These are phyloP conservation scores for Syzygium grande DNA, from an alignment of 345 rosid species.

Conservation along the genomic window DNA sequence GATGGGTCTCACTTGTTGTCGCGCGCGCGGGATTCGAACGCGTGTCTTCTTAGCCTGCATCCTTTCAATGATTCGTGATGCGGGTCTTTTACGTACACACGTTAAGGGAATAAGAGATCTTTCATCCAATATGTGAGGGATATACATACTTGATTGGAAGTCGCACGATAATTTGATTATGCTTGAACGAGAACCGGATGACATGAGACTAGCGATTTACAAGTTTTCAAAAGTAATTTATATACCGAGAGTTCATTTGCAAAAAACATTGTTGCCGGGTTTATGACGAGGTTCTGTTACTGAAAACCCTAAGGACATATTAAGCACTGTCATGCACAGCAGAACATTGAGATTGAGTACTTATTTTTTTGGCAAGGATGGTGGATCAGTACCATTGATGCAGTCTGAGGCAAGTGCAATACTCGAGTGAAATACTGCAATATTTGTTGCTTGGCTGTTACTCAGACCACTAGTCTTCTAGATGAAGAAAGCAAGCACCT, in stretches of 20 bases:
- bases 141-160: neutral
- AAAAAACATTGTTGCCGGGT: fast-evolving
- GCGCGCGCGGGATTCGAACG: neutral
- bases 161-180: fast-evolving
- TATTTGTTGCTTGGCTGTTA: neutral
- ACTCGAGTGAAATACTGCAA: neutral
- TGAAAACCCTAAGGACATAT: neutral
- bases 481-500: neutral
- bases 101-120: too few species aligned
- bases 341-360: neutral
- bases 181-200: fast-evolving
- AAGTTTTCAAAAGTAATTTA: neutral
- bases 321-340: neutral
- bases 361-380: neutral
- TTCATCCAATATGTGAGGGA: neutral
- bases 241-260: neutral
- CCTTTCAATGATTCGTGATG: neutral
- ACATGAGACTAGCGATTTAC: neutral
- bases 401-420: neutral
- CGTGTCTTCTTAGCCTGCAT: neutral
- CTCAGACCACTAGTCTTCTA: neutral
- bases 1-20: neutral
- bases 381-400: neutral
- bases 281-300: neutral
- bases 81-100: neutral